Evolutionary conservation across 768 basidiomycete genomes (phyloP), one percentile per base, ranked within the genome.

Genomic region (Lactarius tabidus): DNA sequence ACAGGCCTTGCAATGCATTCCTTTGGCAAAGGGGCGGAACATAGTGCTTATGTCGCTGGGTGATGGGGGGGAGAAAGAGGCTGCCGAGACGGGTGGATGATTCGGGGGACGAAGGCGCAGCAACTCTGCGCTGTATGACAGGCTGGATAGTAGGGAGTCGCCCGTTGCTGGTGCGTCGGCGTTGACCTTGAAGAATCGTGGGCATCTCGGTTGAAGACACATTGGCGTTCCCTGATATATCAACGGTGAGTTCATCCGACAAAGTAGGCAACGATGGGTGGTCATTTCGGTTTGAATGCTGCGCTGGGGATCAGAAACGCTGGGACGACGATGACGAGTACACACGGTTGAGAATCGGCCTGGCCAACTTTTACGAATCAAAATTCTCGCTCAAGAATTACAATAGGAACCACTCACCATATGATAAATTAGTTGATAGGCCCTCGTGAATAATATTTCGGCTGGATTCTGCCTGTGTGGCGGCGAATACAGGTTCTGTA

Each of bases 1-100:
- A 70, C 91, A 93, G 9, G 72, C 64, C 20, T 61, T 67, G 72
- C 91, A 93, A 71, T 90, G 87, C 78, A 85, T 85, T 1, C 91
- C 91, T 69, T 83, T 82, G 18, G 80, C 84, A 68, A 82, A 87
- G 6, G 79, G 76, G 66, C 83, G 84, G 3, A 79, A 77, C 4
- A 86, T 89, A 12, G 79, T 80, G 43, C 15, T 66, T 58, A 9
- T 72, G 55, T 53, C 70, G 60, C 14, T 74, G 6, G 75, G 80
- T 14, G 78, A 23, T 29, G 63, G 48, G 8, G 62, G 70, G 57
- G 5, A 84, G 82, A 33, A 65, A 70, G 26, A 87, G 70, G 59
- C 78, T 75, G 54, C 75, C 76, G 57, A 54, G 10, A 54, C 52
- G 2, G 60, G 60, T 9, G 45, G 35, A 26, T 66, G 65, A 18